Evolutionary conservation across 2,329 filamentous ascomycete genomes (phyloP).

Genomic region (Aspergillus puulaauensis): DNA sequence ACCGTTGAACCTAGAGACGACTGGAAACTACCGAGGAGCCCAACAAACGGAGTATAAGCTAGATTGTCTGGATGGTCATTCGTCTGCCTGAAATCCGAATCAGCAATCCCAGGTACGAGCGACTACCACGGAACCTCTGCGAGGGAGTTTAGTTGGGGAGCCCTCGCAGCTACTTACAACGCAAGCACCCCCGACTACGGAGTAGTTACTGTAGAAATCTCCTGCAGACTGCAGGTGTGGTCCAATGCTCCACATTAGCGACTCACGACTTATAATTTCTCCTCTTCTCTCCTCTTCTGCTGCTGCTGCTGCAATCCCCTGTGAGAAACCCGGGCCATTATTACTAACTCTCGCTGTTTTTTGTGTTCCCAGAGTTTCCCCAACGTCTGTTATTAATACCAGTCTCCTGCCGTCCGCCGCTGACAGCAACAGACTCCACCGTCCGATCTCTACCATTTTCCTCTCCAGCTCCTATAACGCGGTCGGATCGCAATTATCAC

Average conservation of each 20-base stretch:
- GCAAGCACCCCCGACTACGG: too few relatives aligned
- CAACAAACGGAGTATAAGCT: not conserved
- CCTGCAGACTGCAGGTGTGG: not conserved
- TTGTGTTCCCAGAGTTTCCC: not conserved
- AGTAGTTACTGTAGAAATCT: not conserved
- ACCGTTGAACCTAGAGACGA: not conserved
- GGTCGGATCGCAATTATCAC: not conserved
- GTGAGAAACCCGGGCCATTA: not conserved
- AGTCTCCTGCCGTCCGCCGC: not conserved
- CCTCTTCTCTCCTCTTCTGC: constrained; percentile 12
- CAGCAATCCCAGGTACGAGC: too few relatives aligned
- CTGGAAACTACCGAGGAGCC: not conserved
- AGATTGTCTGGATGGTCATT: not conserved
- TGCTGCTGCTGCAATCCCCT: not conserved
- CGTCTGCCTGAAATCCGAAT: not conserved
- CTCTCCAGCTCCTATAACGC: not conserved
- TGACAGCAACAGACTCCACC: not conserved
- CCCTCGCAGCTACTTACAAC: too few relatives aligned
- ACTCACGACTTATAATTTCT: constrained; percentile 10
- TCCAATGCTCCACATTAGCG: constrained; percentile 3
- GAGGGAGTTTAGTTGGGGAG: too few relatives aligned
- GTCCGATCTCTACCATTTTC: not conserved
- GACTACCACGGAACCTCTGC: too few relatives aligned
- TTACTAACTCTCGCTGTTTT: not conserved
- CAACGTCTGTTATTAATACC: not conserved